A percentile compares a stretch with the other conserved stretches of the same genome.
These are phyloP conservation scores for Penicillium glabrum DNA, from an alignment of 2,329 filamentous ascomycete genomes.

Conservation along the genomic window DNA sequence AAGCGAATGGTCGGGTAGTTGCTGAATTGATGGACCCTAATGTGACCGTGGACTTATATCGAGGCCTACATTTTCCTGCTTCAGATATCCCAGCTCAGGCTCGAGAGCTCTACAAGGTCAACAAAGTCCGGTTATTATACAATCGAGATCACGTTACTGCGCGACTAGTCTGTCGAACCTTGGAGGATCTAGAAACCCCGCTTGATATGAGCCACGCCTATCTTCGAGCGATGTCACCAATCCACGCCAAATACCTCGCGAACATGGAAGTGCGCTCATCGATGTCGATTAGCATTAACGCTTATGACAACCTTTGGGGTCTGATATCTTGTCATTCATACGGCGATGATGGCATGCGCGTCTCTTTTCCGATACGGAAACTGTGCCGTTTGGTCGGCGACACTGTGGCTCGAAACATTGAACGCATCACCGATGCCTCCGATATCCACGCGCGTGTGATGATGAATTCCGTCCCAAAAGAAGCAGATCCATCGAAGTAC, in stretches of 20 bases:
- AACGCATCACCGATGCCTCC: slow-evolving; percentile 81
- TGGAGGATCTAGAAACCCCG: slow-evolving; percentile 67
- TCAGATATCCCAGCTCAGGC: slow-evolving; percentile 82
- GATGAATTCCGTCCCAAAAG: slow-evolving; percentile 81
- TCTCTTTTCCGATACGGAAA: slow-evolving; percentile 86
- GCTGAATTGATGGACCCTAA: slow-evolving; percentile 81
- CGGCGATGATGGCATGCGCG: slow-evolving; percentile 77
- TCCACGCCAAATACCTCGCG: slow-evolving; percentile 79
- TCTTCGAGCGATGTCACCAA: slow-evolving; percentile 78
- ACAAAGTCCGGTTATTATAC: slow-evolving; percentile 84
- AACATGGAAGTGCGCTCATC: slow-evolving; percentile 93
- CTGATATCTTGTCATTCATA: slow-evolving; percentile 85
- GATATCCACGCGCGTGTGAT: slow-evolving; percentile 80
- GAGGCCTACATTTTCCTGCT: slow-evolving; percentile 83
- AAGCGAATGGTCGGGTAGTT: slow-evolving; percentile 82
- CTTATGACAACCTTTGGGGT: slow-evolving; percentile 83
- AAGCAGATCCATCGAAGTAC: slow-evolving; percentile 81
- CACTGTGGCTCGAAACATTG: slow-evolving; percentile 81
- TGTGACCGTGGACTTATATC: slow-evolving; percentile 81
- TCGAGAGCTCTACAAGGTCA: slow-evolving; percentile 84
- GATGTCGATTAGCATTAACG: slow-evolving; percentile 92
- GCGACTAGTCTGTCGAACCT: slow-evolving; percentile 70
- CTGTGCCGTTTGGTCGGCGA: slow-evolving; percentile 89
- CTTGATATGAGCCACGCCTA: slow-evolving; percentile 83
- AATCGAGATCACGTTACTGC: slow-evolving; percentile 79